Base-by-base conservation (phyloP, 441 rosid genomes). In the Pelargonium cotyledonis region DNA sequence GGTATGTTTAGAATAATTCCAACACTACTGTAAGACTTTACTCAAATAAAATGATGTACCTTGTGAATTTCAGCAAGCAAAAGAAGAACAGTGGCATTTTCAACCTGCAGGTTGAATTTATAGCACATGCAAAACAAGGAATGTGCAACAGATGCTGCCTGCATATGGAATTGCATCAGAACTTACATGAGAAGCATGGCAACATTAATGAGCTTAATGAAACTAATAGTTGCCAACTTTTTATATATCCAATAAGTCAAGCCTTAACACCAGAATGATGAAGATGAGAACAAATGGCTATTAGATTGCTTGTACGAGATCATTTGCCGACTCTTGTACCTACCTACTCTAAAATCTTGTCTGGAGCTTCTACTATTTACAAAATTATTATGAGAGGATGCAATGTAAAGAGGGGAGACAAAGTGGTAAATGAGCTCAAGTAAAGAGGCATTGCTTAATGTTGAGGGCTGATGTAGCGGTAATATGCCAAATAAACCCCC, bases 31-130 rank as follows among this genome's bases (percentile, higher is more conserved):
- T 38, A 38, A 38, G 41, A 38, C 8, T 38, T 38, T 38, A 5
- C 41, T 38, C 41, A 6, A 71, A 68, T 71, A 65, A 51, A 65
- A 64, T 40, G 72, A 18, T 70, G 57, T 84, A 95, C 98, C 98
- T 89, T 89, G 86, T 92, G 98, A 77, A 95, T 95, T 88, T 95
- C 98, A 43, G 97, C 99, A 60, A 91, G 89, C 78, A 95, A 76
- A 76, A 95, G 93, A 80, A 92, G 99, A 78, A 88, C 85, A 58
- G 89, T 75, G 26, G 99, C 98, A 83, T 87, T 90, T 78, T 89
- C 88, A 67, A 89, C 92, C 80, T 88, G 98, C 82, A 90, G 77
- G 78, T 90, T 92, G 78, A 87, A 90, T 78, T 92, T 86, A 88
- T 92, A 91, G 71, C 99, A 95, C 85, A 83, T 86, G 83, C 96